Evolutionary conservation across 1,139 yeast genomes (phyloP).

Genomic region (Yamadazyma diospyri): DNA sequence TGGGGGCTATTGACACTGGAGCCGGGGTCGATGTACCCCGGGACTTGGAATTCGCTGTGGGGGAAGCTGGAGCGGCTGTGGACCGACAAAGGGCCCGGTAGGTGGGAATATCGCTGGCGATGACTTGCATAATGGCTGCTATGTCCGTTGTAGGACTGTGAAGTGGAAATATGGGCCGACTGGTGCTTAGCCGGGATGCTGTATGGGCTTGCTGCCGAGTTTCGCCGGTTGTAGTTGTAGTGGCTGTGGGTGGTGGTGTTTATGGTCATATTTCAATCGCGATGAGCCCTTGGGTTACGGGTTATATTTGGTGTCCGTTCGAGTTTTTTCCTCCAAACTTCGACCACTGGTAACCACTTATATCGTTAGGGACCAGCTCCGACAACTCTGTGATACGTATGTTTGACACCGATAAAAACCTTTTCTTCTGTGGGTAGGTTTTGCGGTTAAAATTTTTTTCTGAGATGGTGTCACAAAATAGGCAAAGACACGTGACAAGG

Average conservation of each 20-base stretch:
- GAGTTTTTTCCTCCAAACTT: no score
- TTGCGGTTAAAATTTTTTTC: constrained; percentile 3
- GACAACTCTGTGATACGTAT: no score
- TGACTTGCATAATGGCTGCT: no score
- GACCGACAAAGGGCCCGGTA: no score
- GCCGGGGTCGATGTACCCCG: constrained; percentile 1
- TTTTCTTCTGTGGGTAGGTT: no score
- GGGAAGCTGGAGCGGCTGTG: background rate
- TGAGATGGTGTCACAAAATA: constrained; percentile 6
- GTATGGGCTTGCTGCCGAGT: constrained; percentile 28
- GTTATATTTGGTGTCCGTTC: no score
- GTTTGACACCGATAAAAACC: no score
- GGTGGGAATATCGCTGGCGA: no score
- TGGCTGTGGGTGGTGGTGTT: constrained; percentile 28
- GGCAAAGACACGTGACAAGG: no score
- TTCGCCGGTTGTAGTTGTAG: constrained; percentile 31
- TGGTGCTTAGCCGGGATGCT: constrained; percentile 32
- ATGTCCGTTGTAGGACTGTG: constrained; percentile 7
- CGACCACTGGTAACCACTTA: no score
- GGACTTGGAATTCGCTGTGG: background rate
- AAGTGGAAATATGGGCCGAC: constrained; percentile 7
- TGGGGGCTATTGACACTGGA: background rate
- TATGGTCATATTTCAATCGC: constrained; percentile 1
- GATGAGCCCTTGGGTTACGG: background rate
- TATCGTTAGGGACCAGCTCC: no score